Conservation (phyloP, 163 green algal species). For the Chlorella variabilis region DNA sequence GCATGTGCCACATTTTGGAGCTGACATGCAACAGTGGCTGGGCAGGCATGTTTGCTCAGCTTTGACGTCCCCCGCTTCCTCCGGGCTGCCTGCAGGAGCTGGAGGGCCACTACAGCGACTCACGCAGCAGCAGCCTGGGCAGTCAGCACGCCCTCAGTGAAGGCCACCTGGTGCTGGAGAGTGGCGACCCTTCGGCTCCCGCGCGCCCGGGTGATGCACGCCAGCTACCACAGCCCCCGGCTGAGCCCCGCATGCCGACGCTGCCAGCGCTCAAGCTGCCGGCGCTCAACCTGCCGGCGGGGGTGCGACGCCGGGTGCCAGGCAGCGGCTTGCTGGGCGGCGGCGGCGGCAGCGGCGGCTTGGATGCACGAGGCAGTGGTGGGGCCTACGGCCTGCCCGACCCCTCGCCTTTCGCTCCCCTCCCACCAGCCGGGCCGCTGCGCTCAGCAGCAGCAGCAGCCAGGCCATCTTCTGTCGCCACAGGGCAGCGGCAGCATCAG, state of each 20-base stretch:
- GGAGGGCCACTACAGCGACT: neutral
- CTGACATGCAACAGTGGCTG: neutral
- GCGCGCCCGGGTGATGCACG: neutral
- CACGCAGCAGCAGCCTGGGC: neutral
- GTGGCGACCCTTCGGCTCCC: neutral
- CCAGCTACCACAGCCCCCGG: neutral
- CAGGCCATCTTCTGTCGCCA: neutral
- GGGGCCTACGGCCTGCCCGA: too few species aligned
- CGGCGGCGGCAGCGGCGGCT: too few species aligned
- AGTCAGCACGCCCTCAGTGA: neutral
- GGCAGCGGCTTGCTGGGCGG: too few species aligned
- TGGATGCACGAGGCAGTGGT: too few species aligned
- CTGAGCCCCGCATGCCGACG: neutral
- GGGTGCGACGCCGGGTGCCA: too few species aligned
- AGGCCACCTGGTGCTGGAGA: neutral
- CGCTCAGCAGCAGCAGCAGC: neutral
- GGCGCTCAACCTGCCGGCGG: too few species aligned
- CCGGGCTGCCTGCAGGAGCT: slow-evolving; percentile 7
- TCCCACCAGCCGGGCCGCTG: neutral
- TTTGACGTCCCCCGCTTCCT: neutral
- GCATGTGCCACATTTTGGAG: neutral
- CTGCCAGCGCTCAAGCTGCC: neutral
- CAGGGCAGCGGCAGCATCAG: neutral
- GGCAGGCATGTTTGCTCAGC: too few species aligned
- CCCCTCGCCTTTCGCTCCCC: too few species aligned